These are phyloP conservation scores for Debaryomyces prosopidis DNA, from an alignment of 805 yeast genomes.

Conservation along the genomic window DNA sequence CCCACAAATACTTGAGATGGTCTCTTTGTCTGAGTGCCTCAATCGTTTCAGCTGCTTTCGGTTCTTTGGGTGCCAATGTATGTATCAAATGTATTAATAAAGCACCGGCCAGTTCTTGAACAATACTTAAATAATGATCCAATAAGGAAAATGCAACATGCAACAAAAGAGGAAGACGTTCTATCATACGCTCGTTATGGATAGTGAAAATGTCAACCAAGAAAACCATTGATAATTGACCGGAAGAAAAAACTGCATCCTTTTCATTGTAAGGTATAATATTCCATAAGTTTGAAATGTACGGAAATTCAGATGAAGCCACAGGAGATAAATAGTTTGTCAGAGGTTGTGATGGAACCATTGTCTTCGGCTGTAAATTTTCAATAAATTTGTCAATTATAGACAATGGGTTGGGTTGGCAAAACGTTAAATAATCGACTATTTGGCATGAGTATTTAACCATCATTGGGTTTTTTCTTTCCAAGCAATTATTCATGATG, in stretches of 20 bases:
- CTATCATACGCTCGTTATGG: constrained; percentile 61
- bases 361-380: constrained; percentile 78
- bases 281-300: constrained; percentile 69
- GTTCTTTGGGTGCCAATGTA: constrained; percentile 56
- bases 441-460: constrained; percentile 82
- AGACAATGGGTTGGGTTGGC: constrained; percentile 47
- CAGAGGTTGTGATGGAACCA: constrained; percentile 70
- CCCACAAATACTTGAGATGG: constrained; percentile 58
- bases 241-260: constrained; percentile 79
- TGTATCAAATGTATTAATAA: constrained; percentile 72
- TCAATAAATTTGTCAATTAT: constrained; percentile 62
- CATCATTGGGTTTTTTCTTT: constrained; percentile 67
- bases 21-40: constrained; percentile 57
- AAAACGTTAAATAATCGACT: constrained; percentile 68
- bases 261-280: constrained; percentile 54
- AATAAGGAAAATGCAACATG: constrained; percentile 79
- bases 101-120: constrained; percentile 82
- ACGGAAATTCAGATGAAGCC: constrained; percentile 51
- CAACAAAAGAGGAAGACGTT: constrained; percentile 67
- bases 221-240: constrained; percentile 84
- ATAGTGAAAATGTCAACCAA: constrained; percentile 76
- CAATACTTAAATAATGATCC: constrained; percentile 83
- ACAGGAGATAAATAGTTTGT: constrained; percentile 19
- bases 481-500: constrained; percentile 64
- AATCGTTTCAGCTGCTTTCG: constrained; percentile 57